A percentile compares a stretch with the other conserved stretches of the same genome.
Conservation (phyloP, 257 asterid species). For the Solanum piurae region DNA sequence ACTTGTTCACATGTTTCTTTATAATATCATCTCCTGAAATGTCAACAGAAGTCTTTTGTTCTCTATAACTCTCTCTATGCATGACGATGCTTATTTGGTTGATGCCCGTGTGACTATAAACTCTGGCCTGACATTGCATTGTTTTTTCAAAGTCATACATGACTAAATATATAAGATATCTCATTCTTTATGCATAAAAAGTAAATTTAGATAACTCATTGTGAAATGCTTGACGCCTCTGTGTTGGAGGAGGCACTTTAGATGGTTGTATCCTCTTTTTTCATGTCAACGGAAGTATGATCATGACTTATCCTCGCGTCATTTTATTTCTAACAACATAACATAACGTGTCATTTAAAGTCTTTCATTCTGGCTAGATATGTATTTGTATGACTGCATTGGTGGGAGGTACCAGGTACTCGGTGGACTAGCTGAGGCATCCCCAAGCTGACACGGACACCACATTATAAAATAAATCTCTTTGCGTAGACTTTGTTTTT, state of each 20-base stretch:
- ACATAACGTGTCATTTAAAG: not conserved
- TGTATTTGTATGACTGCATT: not conserved
- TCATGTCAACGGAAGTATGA: slow-evolving; percentile 10
- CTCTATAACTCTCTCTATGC: not conserved
- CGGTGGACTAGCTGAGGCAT: not conserved
- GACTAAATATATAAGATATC: not conserved
- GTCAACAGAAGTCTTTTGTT: not conserved
- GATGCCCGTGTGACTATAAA: not conserved
- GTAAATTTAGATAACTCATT: slow-evolving; percentile 1
- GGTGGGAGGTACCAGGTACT: not conserved
- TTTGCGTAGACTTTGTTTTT: not conserved
- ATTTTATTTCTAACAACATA: slow-evolving; percentile 1
- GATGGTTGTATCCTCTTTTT: slow-evolving; percentile 23
- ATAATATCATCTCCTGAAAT: not conserved
- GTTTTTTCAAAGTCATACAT: not conserved
- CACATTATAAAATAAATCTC: not conserved
- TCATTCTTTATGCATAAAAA: not conserved
- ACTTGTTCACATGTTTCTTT: not conserved
- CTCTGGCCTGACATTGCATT: not conserved
- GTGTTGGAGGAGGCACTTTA: slow-evolving; percentile 31
- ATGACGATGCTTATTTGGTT: not conserved
- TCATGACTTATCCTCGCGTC: slow-evolving; percentile 8
- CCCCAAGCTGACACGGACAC: not conserved
- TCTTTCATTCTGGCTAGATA: not conserved
- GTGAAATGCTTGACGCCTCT: slow-evolving; percentile 21